Evolutionary conservation across 176 grass and related monocot species (phyloP).

Genomic region (Tuctoria greenei): DNA sequence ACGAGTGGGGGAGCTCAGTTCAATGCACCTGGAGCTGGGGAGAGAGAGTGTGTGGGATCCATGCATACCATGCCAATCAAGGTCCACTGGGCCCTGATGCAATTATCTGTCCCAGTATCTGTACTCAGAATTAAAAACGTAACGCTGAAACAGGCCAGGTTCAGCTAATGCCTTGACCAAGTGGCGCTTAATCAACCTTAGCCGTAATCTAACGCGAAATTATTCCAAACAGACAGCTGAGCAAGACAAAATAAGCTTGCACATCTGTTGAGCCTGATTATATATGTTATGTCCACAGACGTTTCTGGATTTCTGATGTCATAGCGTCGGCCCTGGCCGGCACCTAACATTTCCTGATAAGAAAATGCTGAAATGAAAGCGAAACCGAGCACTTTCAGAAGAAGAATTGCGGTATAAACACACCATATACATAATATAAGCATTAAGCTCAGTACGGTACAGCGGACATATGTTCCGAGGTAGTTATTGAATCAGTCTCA

Average conservation of each 20-base stretch:
- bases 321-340: neutral
- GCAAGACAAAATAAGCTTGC: constrained; percentile 19
- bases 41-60: too few relatives aligned
- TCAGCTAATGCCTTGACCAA: constrained; percentile 28
- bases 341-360: constrained; percentile 30
- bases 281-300: constrained; percentile 34
- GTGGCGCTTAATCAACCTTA: neutral
- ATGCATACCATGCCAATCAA: constrained; percentile 28
- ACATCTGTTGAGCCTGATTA: constrained; percentile 1
- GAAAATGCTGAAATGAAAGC: constrained; percentile 27
- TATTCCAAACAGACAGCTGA: constrained; percentile 16
- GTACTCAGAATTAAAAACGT: neutral
- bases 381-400: neutral
- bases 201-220: constrained; percentile 23
- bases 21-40: neutral
- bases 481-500: constrained; percentile 43
- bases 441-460: constrained; percentile 26
- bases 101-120: constrained; percentile 20
- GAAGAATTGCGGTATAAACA: constrained; percentile 16
- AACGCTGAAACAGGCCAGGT: constrained; percentile 5
- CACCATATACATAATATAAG: constrained; percentile 27
- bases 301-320: constrained; percentile 31
- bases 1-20: neutral
- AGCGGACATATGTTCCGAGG: constrained; percentile 30
- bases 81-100: neutral